Evolutionary conservation across 164 flowering plant species (phyloP), one percentile per base, ranked within the genome.

Genomic region (Stephania japonica): DNA sequence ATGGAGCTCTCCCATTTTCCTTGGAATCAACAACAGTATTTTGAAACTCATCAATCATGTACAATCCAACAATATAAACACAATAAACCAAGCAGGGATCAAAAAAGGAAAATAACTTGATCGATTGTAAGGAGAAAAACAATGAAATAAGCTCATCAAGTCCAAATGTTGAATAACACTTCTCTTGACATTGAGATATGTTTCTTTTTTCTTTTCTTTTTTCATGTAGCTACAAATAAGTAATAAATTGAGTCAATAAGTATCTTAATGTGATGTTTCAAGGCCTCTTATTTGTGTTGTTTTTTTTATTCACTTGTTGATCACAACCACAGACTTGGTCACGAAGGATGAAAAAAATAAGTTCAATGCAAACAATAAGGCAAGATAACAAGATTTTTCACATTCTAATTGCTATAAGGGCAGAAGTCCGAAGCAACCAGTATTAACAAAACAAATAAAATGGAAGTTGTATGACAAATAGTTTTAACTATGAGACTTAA

Each of bases 31-130:
- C 67, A 70, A 41, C 76, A 47, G 96, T 87, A 21, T 82, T 77
- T 75, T 87, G 97, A 73, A 73, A 75, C 73, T 91, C 94, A 82
- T 87, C 88, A 71, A 90, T 84, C 50, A 97, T 94, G 82, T 42
- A 76, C 74, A 66, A 73, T 47, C 59, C 68, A 56, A 32, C 19
- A 56, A 70, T 0, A 75, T 53, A 44, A 18, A 12, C 18, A 38
- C n/a, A 27, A 1, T 70, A 44, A 8, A 12, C 32, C 42, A 66
- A 14, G 7, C 42, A 42, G 27, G 16, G 59, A 42, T 9, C 2
- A 26, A 7, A 41, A 67, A 56, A 73, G 4, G 56, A 18, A 53
- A 65, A 7, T 18, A 50, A 13, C 12, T 23, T 16, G 10, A 47
- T 6, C 27, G 0, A 47, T 23, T 13, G 10, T 21, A 14, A 23